Evolutionary conservation across 148 eudicot genomes (phyloP).

Genomic region (Pouteria glomerata): DNA sequence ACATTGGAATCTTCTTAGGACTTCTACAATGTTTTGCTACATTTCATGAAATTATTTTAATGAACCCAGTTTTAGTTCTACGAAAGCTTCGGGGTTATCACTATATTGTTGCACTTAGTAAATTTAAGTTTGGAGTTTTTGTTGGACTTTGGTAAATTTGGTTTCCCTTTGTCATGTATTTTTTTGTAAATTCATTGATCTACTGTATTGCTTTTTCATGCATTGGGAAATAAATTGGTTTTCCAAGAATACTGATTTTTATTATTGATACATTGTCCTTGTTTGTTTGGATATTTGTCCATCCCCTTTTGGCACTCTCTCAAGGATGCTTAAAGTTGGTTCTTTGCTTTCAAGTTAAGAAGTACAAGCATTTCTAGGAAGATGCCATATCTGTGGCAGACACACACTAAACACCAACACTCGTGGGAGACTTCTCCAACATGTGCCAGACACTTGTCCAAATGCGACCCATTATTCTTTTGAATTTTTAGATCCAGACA

Average conservation of each 20-base stretch:
- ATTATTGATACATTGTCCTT: background rate
- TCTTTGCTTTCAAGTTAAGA: too few species aligned
- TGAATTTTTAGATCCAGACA: too few species aligned
- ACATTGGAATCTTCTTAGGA: background rate
- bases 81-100: background rate
- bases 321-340: background rate
- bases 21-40: background rate
- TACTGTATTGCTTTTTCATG: background rate
- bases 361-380: too few species aligned
- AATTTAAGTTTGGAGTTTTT: background rate
- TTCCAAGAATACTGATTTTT: background rate
- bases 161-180: background rate
- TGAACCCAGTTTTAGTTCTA: background rate
- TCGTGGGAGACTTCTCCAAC: too few species aligned
- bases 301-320: background rate
- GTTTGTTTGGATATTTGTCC: background rate
- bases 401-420: too few species aligned
- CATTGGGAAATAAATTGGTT: background rate
- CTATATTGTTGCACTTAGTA: background rate
- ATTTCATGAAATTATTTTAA: constrained; percentile 6
- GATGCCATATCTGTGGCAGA: too few species aligned
- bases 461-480: too few species aligned
- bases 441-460: too few species aligned
- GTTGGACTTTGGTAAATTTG: background rate
- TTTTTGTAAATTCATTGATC: background rate